Evolutionary conservation across 2,329 filamentous ascomycete species (phyloP), one percentile per base, ranked within the genome.

Genomic region (Pyricularia grisea): DNA sequence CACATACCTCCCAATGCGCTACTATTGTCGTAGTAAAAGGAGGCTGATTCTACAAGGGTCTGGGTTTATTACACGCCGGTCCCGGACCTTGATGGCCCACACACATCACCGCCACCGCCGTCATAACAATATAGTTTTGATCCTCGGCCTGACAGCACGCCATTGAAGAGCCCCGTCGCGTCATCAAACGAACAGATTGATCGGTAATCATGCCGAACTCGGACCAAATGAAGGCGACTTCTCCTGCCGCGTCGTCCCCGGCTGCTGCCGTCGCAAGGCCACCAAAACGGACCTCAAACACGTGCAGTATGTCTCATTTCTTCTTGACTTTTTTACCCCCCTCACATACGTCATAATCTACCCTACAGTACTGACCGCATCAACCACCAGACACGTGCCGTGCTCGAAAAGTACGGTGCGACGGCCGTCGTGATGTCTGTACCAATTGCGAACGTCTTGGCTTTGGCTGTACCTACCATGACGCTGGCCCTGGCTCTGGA

Each of bases 381-480:
- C 36, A 20, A 20, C 36, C 3, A 28, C 7, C 17, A 61, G 58
- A 82, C 71, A 85, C 84, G 12, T 86, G 84, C 71, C 82, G 84
- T 27, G 80, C 82, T 66, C 83, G 85, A 74, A 87, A 88, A 76
- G 85, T 88, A 25, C 84, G 85, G 66, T 88, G 85, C 77, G 84
- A 87, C 73, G 84, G 85, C 50, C 79, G 81, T 14, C 82, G 82
- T 60, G 79, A 82, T 67, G 77, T 84, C 70, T 88, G 85, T 75
- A 82, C 83, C 76, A 87, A 87, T 76, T 88, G 85, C 76, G 83
- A 86, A 71, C 83, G 85, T 25, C 81, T 88, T 64, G 84, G 84
- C 66, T 87, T 87, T 72, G 79, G 81, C 7, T 88, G 85, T 74
- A 85, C 85, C 9, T 87, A 86, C 73, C 83, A 86, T 70, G 84